Conservation (phyloP, 73 alveolate species). For the Stentor roeselii region DNA sequence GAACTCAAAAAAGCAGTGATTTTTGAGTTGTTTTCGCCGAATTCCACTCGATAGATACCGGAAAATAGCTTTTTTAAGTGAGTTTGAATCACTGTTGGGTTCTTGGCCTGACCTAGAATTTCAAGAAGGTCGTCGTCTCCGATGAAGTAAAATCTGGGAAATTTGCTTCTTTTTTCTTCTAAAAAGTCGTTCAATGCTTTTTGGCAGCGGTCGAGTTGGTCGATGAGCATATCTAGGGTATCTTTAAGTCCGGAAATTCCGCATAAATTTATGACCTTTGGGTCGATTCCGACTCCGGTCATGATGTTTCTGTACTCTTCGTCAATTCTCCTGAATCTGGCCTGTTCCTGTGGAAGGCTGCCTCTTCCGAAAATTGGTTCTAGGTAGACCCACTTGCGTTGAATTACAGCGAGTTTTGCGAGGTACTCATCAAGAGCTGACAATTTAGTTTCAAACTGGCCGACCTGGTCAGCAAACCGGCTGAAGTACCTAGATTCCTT, state of each 20-base stretch:
- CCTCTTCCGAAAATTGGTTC: constrained; percentile 99
- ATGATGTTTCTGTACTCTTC: constrained; percentile 94
- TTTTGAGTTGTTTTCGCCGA: constrained; percentile 81
- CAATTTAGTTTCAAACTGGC: constrained; percentile 91
- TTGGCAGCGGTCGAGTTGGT: constrained; percentile 98
- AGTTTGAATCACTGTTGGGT: constrained; percentile 97
- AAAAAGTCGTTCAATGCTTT: constrained; percentile 98
- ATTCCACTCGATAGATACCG: constrained; percentile 95
- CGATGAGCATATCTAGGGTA: constrained; percentile 90
- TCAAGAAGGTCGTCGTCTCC: constrained; percentile 99
- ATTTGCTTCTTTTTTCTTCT: constrained; percentile 98
- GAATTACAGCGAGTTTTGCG: constrained; percentile 70
- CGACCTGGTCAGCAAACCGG: constrained; percentile 94
- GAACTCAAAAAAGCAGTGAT: constrained; percentile 93
- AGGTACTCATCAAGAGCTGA: constrained; percentile 93
- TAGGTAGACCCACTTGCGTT: constrained; percentile 99
- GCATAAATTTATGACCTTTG: constrained; percentile 86
- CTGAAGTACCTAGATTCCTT: constrained; percentile 93
- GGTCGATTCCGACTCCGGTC: constrained; percentile 88
- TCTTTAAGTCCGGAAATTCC: constrained; percentile 94
- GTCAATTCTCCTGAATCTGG: constrained; percentile 98
- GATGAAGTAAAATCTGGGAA: constrained; percentile 99
- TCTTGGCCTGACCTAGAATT: constrained; percentile 97
- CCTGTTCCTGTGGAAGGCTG: constrained; percentile 98
- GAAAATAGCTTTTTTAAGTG: constrained; percentile 98